Base-by-base conservation (phyloP, 345 rosid species). In the Melaleuca alternifolia region DNA sequence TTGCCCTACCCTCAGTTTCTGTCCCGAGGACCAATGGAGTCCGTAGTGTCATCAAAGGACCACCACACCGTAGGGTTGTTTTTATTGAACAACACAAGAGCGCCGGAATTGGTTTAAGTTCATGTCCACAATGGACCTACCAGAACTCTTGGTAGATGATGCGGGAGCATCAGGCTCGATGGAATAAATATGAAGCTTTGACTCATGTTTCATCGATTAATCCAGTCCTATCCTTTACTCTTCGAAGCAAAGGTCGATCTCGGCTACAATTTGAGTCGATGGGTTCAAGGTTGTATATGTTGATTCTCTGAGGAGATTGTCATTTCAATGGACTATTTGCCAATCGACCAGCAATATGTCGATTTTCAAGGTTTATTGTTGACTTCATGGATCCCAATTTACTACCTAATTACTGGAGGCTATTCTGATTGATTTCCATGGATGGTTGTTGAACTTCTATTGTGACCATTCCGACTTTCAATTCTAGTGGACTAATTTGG, bases 21-120 rank as follows among this genome's bases (percentile, higher is more conserved):
- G 50, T n/a, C 33, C 86, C n/a, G 54, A 13, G 61, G 89, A 86
- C 90, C 90, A 87, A 51, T 83, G 89, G 51, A 90, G 71, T 12
- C 37, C 8, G 37, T n/a, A n/a, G 37, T 15, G 2, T n/a, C 37
- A 61, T 61, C 33, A 0, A 61, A 12, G 37, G 75, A 13, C 75
- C 28, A 13, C 75, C 37, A 28, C 28, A 24, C 10, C 37, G 18
- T 28, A 61, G 37, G 13, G 75, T 13, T 28, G 20, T 6, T 61
- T 18, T 61, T 28, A 28, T 61, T 12, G 37, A 21, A 28, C 30
- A 61, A 61, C 71, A n/a, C 71, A 12, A 24, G 7, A n/a, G 26
- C 7, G 37, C 20, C 20, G 24, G 37, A 10, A 61, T 61, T 14
- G 75, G 75, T 13, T 28, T n/a, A 61, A 3, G 15, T 61, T 28